A percentile compares a stretch with the other conserved stretches of the same genome.
Evolutionary conservation across 2,329 filamentous ascomycete genomes (phyloP).

Genomic region (Orbilia oligospora): DNA sequence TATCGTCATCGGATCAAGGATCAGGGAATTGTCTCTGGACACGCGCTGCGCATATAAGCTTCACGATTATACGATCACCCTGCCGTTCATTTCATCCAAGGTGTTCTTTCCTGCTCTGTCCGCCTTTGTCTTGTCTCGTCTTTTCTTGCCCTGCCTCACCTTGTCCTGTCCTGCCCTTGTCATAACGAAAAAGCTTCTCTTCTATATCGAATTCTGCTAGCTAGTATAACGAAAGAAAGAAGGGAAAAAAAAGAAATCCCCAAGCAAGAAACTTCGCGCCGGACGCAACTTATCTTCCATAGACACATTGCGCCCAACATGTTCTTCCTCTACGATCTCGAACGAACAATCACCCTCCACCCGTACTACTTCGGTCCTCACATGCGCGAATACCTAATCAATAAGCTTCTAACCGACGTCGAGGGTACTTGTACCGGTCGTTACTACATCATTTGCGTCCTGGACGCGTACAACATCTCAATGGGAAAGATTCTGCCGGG

Average conservation of each 20-base stretch:
- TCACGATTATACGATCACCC: constrained; percentile 47
- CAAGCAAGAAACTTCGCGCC: constrained; percentile 27
- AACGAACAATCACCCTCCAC: constrained; percentile 93
- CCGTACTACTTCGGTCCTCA: constrained; percentile 96
- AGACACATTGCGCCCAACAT: constrained; percentile 70
- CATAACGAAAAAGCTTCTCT: not conserved
- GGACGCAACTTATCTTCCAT: constrained; percentile 42
- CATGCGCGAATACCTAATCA: constrained; percentile 90
- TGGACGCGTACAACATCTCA: constrained; percentile 95
- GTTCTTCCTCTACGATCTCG: constrained; percentile 99
- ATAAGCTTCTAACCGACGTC: constrained; percentile 90
- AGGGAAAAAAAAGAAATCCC: not conserved
- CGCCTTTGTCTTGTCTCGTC: not conserved
- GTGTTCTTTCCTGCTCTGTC: constrained; percentile 18
- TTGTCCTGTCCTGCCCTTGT: not conserved
- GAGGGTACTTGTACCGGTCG: constrained; percentile 95
- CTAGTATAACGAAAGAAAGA: constrained; percentile 6
- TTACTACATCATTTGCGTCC: constrained; percentile 98
- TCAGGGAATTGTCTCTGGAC: constrained; percentile 43
- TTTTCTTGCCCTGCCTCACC: constrained; percentile 2
- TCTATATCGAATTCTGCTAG: constrained; percentile 7
- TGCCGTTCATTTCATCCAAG: constrained; percentile 34
- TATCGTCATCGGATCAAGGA: constrained; percentile 40
- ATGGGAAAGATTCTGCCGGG: constrained; percentile 93
- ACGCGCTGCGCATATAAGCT: constrained; percentile 38